Base-by-base conservation (phyloP, 2,329 filamentous ascomycete species). In the Penicillium sp. region DNA sequence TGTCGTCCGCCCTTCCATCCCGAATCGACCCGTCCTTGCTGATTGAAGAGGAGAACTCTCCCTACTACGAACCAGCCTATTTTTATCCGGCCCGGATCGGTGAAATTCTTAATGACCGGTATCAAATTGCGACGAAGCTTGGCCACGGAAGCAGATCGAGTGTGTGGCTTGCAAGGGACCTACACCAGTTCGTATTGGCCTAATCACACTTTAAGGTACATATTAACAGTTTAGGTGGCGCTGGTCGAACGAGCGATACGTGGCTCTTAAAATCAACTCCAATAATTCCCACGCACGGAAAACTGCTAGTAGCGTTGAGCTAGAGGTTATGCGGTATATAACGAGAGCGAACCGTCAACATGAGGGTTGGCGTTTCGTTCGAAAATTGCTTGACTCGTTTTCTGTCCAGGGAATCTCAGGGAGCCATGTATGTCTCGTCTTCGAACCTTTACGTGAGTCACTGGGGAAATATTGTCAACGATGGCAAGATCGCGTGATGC, bases 211-310 rank as follows among this genome's bases (percentile, higher is more conserved):
- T 41, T 38, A 19, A 31, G 28, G 19, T 38, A 44, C 21, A 46
- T 32, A 34, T 19, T 56, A 41, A 46, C 21, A 41, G 28, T 48
- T 24, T 33, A 64, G 58, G 53, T 63, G 61, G 60, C 54, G 57
- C 35, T 64, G 57, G 60, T 35, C 49, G n/a, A 52, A 43, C 33
- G 56, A 58, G 38, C 52, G 38, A 55, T 68, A 67, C 52, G 61
- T 69, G 33, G 63, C 65, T 41, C 52, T 69, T 47, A 69, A 69
- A 45, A 59, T 66, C 29, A 64, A 64, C 39, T 48, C 65, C 29
- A 55, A 48, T 45, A 32, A 24, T 41, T 21, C n/a, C 13, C 44
- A 57, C 33, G 17, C 46, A 10, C 44, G 33, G 19, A 45, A 55
- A 31, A 24, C 43, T 19, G 13, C 55, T 33, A 49, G 50, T 33